A percentile compares a stretch with the other conserved stretches of the same genome.
These are phyloP conservation scores for Podospora comata DNA, from an alignment of 495 filamentous ascomycete genomes.

Conservation along the genomic window DNA sequence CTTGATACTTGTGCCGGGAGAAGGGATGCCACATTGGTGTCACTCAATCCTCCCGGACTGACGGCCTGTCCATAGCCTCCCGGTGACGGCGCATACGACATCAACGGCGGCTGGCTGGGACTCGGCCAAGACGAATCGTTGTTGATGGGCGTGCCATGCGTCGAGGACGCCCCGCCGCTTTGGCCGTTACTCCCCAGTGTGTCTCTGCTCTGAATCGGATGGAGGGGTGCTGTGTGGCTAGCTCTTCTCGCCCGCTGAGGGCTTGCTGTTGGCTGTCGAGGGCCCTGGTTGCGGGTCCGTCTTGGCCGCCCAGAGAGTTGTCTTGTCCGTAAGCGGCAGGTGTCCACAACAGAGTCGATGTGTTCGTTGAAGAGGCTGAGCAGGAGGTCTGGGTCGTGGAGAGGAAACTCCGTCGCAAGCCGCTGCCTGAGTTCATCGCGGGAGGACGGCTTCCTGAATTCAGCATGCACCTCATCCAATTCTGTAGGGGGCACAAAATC, in stretches of 20 bases:
- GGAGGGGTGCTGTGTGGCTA: neutral
- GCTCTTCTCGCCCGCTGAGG: neutral
- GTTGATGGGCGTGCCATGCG: neutral
- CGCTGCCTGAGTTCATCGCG: slow-evolving; percentile 1
- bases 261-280: neutral
- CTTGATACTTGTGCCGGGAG: neutral
- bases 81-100: slow-evolving; percentile 3
- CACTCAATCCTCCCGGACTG: neutral
- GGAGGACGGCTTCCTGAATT: slow-evolving; percentile 14
- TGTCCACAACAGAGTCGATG: slow-evolving; percentile 6
- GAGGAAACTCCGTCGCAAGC: slow-evolving; percentile 3
- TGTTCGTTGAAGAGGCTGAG: slow-evolving; percentile 12
- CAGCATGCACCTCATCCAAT: slow-evolving; percentile 29
- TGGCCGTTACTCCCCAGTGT: slow-evolving; percentile 1
- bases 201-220: slow-evolving; percentile 2
- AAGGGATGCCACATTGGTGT: neutral
- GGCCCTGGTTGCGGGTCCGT: neutral
- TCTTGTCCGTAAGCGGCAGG: neutral
- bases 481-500: slow-evolving; percentile 34
- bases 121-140: neutral
- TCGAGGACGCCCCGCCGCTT: neutral
- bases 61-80: neutral
- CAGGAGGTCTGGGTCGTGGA: neutral
- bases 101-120: neutral
- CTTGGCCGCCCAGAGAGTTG: neutral